Evolutionary conservation across 345 rosid genomes (phyloP), one percentile per base, ranked within the genome.

Genomic region (Orychophragmus violaceus): DNA sequence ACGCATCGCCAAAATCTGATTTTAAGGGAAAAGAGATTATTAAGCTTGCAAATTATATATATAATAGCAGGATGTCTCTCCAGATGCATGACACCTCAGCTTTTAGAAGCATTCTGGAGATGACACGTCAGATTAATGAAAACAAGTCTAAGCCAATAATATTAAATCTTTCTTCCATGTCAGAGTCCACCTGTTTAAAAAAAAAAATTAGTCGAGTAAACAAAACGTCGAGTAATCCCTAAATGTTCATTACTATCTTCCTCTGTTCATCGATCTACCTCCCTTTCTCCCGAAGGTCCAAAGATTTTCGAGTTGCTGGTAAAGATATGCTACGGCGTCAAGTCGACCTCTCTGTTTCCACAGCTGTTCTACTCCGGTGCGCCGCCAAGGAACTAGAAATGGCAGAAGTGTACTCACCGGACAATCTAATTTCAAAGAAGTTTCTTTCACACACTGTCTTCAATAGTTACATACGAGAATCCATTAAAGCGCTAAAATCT

Each of bases 1-100:
- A 41, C 97, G 93, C 97, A 93, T 93, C 24, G 98, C 98, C 86
- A 90, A 75, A 79, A 93, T 90, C 98, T 93, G 70, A 54, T 46
- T 5, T 29, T 1, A 52, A 68, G 60, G 59, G 17, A 18, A 68
- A 70, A 68, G 57, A 33, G 12, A 29, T 35, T 2, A 3, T 4
- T 1, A 57, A 35, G 58, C 42, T 42, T 25, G 5, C 54, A 17
- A 30, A 35, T 19, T n/a, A n/a, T n/a, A n/a, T n/a, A n/a, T n/a
- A n/a, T n/a, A n/a, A n/a, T n/a, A n/a, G n/a, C n/a, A n/a, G n/a
- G n/a, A n/a, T n/a, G n/a, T n/a, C n/a, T n/a, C n/a, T n/a, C n/a
- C n/a, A n/a, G n/a, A n/a, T n/a, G n/a, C n/a, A n/a, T n/a, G n/a
- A n/a, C n/a, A n/a, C n/a, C n/a, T n/a, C n/a, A n/a, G n/a, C n/a